Conservation (phyloP, 352 stramenopile species). For the Phytopythium chamaehyphon region DNA sequence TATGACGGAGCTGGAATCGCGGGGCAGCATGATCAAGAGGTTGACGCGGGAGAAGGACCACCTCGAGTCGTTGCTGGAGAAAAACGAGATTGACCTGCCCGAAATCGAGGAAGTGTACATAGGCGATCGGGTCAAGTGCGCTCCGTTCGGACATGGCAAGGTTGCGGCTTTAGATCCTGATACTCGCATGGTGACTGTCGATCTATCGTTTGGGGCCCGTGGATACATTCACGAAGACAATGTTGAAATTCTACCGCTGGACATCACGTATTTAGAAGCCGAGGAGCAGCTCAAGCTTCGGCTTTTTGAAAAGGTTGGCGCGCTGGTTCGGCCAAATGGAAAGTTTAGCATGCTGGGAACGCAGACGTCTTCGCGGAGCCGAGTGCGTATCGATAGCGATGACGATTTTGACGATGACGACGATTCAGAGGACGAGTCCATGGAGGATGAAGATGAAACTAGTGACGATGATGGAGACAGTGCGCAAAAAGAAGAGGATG, state of each 20-base stretch:
- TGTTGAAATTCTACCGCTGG: conserved; percentile 46
- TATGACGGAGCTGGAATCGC: conserved; percentile 70
- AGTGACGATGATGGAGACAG: conserved; percentile 11
- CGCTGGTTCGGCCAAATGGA: conserved; percentile 48
- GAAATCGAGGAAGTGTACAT: conserved; percentile 63
- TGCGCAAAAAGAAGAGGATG: conserved; percentile 5
- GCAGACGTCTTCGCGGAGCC: conserved; percentile 5
- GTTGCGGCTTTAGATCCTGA: conserved; percentile 38
- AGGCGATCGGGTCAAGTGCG: conserved; percentile 45
- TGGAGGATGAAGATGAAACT: conserved; percentile 21
- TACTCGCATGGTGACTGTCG: conserved; percentile 37
- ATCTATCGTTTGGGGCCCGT: conserved; percentile 33
- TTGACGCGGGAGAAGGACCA: conserved; percentile 64
- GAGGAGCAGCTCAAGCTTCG: conserved; percentile 54
- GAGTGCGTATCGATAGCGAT: conserved; percentile 24
- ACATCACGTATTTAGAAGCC: conserved; percentile 44
- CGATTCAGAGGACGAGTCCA: conserved; percentile 16
- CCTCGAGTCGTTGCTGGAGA: conserved; percentile 44
- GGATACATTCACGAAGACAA: conserved; percentile 59
- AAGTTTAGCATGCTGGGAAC: conserved; percentile 30
- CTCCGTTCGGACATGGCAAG: conserved; percentile 34
- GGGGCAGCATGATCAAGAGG: conserved; percentile 45
- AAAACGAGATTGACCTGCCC: conserved; percentile 35
- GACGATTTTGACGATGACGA: conserved; percentile 31
- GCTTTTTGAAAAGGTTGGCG: conserved; percentile 70